phyloP scores from a whole-genome alignment of 129 eudicot species.

The Centrapalus pauciflorus region DNA sequence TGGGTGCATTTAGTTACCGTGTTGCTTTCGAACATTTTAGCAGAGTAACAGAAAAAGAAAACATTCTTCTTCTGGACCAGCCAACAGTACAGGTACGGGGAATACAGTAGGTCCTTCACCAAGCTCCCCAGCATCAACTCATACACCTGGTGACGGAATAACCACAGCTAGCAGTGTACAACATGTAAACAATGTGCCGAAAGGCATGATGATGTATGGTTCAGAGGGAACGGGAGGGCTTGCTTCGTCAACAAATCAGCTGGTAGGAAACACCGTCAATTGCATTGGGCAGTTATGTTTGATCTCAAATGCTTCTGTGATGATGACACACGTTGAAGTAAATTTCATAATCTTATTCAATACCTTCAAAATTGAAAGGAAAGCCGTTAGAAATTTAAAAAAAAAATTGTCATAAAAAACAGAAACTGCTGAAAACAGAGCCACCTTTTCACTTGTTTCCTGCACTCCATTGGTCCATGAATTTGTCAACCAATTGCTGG shows the following conservation, averaged over 20 bases:
- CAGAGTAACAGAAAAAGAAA: conserved; percentile 85
- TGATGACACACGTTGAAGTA: no score
- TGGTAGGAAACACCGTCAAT: no score
- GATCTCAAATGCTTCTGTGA: background rate
- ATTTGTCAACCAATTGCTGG: no score
- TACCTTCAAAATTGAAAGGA: no score
- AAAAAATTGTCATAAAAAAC: no score
- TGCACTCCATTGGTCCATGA: no score
- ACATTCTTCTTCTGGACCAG: conserved; percentile 87
- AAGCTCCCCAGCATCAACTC: conserved; percentile 77
- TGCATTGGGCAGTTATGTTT: no score
- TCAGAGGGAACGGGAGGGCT: conserved; percentile 62
- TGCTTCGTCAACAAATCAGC: conserved; percentile 75
- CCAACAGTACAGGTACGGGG: conserved; percentile 89
- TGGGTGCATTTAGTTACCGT: background rate
- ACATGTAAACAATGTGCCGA: conserved; percentile 58
- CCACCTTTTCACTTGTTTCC: no score
- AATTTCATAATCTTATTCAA: no score
- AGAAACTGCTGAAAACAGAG: no score
- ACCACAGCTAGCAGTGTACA: conserved; percentile 56
- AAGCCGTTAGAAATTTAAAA: no score
- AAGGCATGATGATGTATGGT: conserved; percentile 72
- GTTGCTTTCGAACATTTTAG: background rate
- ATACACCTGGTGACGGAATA: conserved; percentile 86
- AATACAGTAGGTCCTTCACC: conserved; percentile 82